Conservation (phyloP, 306 rosid species). For the Pterocarpus macrocarpus region DNA sequence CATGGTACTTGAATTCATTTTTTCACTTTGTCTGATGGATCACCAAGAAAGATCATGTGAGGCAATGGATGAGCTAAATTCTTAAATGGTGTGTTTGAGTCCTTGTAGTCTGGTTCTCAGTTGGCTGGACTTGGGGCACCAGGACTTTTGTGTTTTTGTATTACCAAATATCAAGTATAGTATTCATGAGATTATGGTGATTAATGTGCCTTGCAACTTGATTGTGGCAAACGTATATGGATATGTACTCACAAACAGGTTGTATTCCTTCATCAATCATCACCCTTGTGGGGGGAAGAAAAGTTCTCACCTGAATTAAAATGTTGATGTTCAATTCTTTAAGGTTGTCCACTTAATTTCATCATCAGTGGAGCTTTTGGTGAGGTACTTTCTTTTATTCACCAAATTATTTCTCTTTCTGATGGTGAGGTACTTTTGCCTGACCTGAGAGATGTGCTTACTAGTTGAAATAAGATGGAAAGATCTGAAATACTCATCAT, state of each 20-base stretch:
- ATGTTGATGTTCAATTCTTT: conserved; percentile 23
- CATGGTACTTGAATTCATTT: conserved; percentile 29
- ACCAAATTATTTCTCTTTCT: not conserved
- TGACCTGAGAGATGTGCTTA: not conserved
- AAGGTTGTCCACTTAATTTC: not conserved
- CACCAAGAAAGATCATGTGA: conserved; percentile 16
- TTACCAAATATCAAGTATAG: conserved; percentile 39
- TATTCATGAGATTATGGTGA: conserved; percentile 21
- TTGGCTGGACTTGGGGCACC: conserved; percentile 42
- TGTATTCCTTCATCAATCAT: conserved; percentile 11
- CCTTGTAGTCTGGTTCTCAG: conserved; percentile 39
- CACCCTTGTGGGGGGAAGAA: not conserved
- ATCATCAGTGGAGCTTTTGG: not conserved
- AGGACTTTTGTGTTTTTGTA: conserved; percentile 18
- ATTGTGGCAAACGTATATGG: not conserved
- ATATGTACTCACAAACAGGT: not conserved
- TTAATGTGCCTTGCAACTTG: conserved; percentile 4
- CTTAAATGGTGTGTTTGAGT: conserved; percentile 15
- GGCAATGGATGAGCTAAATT: not conserved
- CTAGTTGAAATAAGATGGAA: not conserved
- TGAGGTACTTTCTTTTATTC: not conserved
- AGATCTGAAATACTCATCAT: not conserved
- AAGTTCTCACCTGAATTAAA: not conserved
- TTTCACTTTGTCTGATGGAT: conserved; percentile 2
- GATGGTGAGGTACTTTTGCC: not conserved